phyloP scores from a whole-genome alignment of 306 rosid genomes.

The Potentilla sterilis region DNA sequence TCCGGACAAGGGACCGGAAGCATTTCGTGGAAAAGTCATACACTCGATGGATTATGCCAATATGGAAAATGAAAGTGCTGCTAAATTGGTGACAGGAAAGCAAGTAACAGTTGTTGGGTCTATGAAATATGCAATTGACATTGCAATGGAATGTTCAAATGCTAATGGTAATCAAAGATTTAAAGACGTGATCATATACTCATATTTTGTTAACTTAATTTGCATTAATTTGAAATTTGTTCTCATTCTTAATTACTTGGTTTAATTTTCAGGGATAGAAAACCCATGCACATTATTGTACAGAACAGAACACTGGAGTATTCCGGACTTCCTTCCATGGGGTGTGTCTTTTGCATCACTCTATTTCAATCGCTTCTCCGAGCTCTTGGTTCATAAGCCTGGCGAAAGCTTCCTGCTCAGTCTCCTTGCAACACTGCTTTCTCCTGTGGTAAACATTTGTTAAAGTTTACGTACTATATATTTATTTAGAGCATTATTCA shows the following conservation, averaged over 20 bases:
- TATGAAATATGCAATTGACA: slow-evolving; percentile 63
- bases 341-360: slow-evolving; percentile 53
- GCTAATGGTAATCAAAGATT: slow-evolving; percentile 39
- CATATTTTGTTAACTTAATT: too few species aligned
- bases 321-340: slow-evolving; percentile 70
- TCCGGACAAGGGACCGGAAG: slow-evolving; percentile 48
- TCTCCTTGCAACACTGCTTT: slow-evolving; percentile 52
- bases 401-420: slow-evolving; percentile 47
- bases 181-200: neutral
- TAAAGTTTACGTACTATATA: too few species aligned
- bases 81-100: slow-evolving; percentile 45
- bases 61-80: slow-evolving; percentile 46
- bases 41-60: slow-evolving; percentile 54
- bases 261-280: slow-evolving; percentile 34
- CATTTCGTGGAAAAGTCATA: slow-evolving; percentile 45
- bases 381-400: slow-evolving; percentile 68
- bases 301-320: slow-evolving; percentile 50
- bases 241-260: neutral
- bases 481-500: too few species aligned
- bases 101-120: slow-evolving; percentile 53
- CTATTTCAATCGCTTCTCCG: slow-evolving; percentile 62
- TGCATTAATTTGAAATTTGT: neutral
- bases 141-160: slow-evolving; percentile 56
- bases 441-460: slow-evolving; percentile 47
- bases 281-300: slow-evolving; percentile 60